A percentile compares a stretch with the other conserved stretches of the same genome.
Evolutionary conservation across 371 early-diverging fungal genomes (phyloP).

Genomic region (Mortierella polycephala): DNA sequence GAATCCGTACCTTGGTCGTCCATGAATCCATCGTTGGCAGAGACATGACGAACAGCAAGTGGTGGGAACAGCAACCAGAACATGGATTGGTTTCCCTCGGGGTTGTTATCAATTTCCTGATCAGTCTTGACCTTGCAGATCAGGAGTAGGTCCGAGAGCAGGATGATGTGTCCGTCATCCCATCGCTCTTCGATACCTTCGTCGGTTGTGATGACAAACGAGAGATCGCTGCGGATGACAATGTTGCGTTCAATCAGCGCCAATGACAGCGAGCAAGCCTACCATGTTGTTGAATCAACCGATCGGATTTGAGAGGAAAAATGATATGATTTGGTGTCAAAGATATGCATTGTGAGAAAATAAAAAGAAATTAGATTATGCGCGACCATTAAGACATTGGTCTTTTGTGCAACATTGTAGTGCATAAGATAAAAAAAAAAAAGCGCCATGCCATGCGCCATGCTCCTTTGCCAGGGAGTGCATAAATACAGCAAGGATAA

Average conservation of each 20-base stretch:
- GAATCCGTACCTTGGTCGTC: conserved; percentile 25
- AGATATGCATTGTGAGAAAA: background rate
- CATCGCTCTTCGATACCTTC: conserved; percentile 32
- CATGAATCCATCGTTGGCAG: conserved; percentile 35
- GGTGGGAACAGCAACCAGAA: conserved; percentile 54
- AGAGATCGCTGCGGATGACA: conserved; percentile 27
- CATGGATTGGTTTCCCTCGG: conserved; percentile 34
- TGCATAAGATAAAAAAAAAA: conserved; percentile 3
- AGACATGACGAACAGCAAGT: conserved; percentile 48
- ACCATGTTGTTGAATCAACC: too few relatives aligned
- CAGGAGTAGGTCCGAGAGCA: conserved; percentile 42
- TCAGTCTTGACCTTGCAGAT: conserved; percentile 46
- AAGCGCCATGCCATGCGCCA: background rate
- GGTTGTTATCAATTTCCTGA: conserved; percentile 43
- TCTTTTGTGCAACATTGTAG: conserved; percentile 15
- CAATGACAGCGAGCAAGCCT: conserved; percentile 46
- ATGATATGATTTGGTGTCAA: background rate
- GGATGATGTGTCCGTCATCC: conserved; percentile 50
- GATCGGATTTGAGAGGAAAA: too few relatives aligned
- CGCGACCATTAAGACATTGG: too few relatives aligned
- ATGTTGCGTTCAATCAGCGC: conserved; percentile 43
- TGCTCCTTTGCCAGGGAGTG: too few relatives aligned
- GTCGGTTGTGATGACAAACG: conserved; percentile 33
- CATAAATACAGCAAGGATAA: background rate
- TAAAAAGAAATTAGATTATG: too few relatives aligned